phyloP scores from a whole-genome alignment of 495 filamentous ascomycete species.

The Penicillium chermesinum region DNA sequence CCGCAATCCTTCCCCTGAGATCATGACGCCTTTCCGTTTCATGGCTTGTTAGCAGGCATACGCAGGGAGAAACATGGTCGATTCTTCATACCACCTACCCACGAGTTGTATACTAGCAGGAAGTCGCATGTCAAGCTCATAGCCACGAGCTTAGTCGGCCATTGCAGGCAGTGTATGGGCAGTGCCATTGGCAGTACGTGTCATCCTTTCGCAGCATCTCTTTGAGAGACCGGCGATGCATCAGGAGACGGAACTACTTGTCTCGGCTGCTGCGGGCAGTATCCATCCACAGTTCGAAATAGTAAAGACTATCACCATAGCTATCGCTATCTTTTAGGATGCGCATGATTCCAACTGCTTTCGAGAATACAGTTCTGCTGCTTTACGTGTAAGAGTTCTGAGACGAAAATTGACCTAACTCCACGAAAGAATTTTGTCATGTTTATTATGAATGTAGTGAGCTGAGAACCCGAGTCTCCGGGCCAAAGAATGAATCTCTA shows the following conservation, averaged over 20 bases:
- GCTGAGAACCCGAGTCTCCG: no score
- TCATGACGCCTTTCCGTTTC: neutral
- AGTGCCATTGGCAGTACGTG: neutral
- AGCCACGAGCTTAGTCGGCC: neutral
- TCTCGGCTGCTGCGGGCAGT: neutral
- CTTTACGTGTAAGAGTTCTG: constrained; percentile 4
- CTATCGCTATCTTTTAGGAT: constrained; percentile 30
- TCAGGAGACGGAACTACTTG: neutral
- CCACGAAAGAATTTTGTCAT: no score
- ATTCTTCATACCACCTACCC: constrained; percentile 40
- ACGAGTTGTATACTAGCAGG: constrained; percentile 49
- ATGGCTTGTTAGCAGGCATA: constrained; percentile 16
- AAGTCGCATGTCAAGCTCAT: constrained; percentile 33
- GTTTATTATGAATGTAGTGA: no score
- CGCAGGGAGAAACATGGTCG: constrained; percentile 40
- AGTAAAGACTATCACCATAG: constrained; percentile 15
- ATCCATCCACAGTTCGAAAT: neutral
- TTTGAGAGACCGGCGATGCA: neutral
- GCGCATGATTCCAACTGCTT: constrained; percentile 26
- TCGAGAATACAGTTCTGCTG: constrained; percentile 5
- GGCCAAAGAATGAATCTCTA: no score
- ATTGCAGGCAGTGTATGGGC: neutral
- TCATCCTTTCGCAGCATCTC: neutral
- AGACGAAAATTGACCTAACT: constrained; percentile 1
- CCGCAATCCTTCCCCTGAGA: no score